phyloP scores from a whole-genome alignment of 2,329 filamentous ascomycete genomes.

The Colletotrichum horii region DNA sequence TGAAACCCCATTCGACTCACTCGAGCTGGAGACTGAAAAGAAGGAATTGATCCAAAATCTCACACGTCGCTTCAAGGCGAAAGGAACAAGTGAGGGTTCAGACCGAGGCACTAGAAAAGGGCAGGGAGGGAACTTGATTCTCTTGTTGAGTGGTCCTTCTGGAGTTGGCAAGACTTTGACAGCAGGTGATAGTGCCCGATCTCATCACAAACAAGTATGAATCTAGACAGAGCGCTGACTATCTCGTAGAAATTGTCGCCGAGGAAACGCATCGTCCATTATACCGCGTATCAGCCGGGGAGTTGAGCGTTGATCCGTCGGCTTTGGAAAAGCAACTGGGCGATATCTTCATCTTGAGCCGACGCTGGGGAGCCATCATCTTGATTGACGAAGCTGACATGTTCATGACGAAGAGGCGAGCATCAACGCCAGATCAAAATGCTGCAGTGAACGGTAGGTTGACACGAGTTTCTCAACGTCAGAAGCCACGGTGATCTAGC shows the following conservation, averaged over 20 bases:
- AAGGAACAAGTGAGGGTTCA: accelerated
- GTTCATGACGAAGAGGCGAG: not conserved
- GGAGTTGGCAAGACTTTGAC: not conserved
- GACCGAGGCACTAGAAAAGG: accelerated
- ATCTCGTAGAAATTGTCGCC: not conserved
- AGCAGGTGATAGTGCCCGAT: not conserved
- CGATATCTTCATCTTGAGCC: accelerated
- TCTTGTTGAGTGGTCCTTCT: not conserved
- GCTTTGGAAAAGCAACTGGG: accelerated
- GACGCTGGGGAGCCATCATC: not conserved
- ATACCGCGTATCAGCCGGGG: not conserved
- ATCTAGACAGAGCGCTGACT: accelerated
- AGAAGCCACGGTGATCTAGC: accelerated
- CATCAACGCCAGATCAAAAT: accelerated
- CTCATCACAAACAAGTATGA: not conserved
- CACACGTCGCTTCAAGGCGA: not conserved
- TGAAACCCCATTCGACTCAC: not conserved
- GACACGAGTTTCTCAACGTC: accelerated
- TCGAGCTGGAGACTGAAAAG: not conserved
- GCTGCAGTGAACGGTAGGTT: accelerated
- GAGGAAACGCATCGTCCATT: not conserved
- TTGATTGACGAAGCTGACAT: not conserved
- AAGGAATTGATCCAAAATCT: not conserved
- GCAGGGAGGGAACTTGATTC: not conserved
- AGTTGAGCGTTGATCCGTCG: not conserved